These are phyloP conservation scores for Vachellia pachyceras DNA, from an alignment of 306 rosid genomes.

Conservation along the genomic window DNA sequence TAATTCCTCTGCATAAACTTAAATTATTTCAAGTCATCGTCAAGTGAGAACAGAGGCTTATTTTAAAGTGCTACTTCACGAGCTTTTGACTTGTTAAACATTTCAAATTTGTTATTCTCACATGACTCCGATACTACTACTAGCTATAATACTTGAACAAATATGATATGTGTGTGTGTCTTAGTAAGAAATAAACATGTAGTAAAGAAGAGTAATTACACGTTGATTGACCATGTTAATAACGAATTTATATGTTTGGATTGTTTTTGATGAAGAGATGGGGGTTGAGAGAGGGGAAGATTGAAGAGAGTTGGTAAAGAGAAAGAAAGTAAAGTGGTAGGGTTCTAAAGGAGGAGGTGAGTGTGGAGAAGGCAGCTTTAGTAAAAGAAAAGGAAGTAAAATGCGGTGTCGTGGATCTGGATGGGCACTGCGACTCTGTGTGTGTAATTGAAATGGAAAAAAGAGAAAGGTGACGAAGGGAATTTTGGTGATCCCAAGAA, in stretches of 20 bases:
- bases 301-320: conserved; percentile 46
- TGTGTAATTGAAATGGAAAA: conserved; percentile 37
- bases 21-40: not conserved
- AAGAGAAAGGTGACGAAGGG: conserved; percentile 53
- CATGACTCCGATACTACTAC: too few species aligned
- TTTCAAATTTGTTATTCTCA: not conserved
- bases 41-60: not conserved
- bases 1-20: not conserved
- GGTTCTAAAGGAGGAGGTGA: conserved; percentile 13
- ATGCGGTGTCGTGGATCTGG: conserved; percentile 45
- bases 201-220: not conserved
- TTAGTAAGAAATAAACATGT: too few species aligned
- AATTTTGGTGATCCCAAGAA: conserved; percentile 82
- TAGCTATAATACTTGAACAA: too few species aligned
- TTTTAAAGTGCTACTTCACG: not conserved
- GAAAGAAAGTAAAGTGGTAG: conserved; percentile 38
- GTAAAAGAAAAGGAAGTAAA: conserved; percentile 70
- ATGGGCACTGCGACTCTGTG: conserved; percentile 17
- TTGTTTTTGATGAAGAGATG: conserved; percentile 25
- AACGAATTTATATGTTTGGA: not conserved
- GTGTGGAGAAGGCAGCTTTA: conserved; percentile 67
- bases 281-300: conserved; percentile 33
- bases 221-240: not conserved
- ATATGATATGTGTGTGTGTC: too few species aligned
- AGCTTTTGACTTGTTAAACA: not conserved